Conservation (phyloP, 331 rosid species). For the Pyrus hybrid region DNA sequence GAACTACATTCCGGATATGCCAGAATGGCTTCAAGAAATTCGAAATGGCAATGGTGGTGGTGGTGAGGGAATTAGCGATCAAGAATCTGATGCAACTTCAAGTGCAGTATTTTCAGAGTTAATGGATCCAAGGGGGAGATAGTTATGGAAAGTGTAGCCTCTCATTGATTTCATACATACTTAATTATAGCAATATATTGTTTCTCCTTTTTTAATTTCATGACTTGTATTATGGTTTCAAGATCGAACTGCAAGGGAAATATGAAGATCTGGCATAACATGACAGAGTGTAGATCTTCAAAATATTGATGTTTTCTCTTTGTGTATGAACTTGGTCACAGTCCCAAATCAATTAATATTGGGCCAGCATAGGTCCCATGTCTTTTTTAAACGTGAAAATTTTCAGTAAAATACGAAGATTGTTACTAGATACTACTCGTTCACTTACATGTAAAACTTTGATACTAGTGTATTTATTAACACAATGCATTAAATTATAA, state of each 20-base stretch:
- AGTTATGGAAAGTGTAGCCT: no score
- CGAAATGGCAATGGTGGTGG: not conserved
- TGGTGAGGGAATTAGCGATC: slow-evolving; percentile 2
- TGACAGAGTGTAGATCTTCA: no score
- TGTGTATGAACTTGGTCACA: no score
- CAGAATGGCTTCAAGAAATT: slow-evolving; percentile 10
- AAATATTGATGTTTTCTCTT: no score
- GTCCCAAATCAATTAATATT: not conserved
- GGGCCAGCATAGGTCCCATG: no score
- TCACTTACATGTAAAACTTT: no score
- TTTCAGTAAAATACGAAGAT: no score
- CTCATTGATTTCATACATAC: not conserved
- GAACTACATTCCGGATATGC: slow-evolving; percentile 11
- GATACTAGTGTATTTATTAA: no score
- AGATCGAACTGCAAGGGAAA: not conserved
- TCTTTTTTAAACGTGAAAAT: no score
- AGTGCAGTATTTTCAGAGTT: slow-evolving; percentile 28
- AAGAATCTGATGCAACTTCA: slow-evolving; percentile 21
- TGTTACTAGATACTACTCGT: no score
- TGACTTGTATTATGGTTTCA: not conserved
- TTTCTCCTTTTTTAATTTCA: not conserved
- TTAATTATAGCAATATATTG: not conserved
- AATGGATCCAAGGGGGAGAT: slow-evolving; percentile 27
- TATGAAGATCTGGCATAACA: not conserved
- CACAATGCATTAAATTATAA: no score